A percentile compares a stretch with the other conserved stretches of the same genome.
phyloP scores from a whole-genome alignment of 371 early-diverging fungal species.

The Apophysomyces variabilis region DNA sequence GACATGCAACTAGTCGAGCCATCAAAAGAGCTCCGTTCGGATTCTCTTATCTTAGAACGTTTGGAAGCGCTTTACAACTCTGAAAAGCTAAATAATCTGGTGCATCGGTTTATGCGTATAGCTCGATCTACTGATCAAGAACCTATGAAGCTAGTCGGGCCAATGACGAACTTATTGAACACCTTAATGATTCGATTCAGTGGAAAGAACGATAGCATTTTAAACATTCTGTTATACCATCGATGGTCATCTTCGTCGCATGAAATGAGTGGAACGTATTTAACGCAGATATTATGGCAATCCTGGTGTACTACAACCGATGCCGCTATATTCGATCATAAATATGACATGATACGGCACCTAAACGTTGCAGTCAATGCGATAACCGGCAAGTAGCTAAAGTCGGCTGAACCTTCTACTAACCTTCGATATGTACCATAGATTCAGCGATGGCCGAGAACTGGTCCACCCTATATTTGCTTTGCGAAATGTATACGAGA shows the following conservation, averaged over 20 bases:
- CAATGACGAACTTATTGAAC: constrained; percentile 54
- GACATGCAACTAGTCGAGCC: constrained; percentile 35
- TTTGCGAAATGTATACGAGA: constrained; percentile 78
- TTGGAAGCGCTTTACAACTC: constrained; percentile 52
- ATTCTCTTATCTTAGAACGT: constrained; percentile 50
- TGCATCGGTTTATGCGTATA: constrained; percentile 41
- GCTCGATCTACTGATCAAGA: constrained; percentile 18
- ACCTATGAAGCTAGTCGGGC: constrained; percentile 21
- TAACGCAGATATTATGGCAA: constrained; percentile 38
- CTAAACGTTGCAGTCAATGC: constrained; percentile 9
- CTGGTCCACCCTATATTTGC: constrained; percentile 66
- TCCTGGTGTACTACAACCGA: constrained; percentile 28
- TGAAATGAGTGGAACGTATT: constrained; percentile 12
- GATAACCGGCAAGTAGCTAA: constrained; percentile 20
- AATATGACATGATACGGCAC: constrained; percentile 16
- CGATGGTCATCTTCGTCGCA: constrained; percentile 19
- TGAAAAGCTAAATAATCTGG: constrained; percentile 48
- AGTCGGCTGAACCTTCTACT: neutral
- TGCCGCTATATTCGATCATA: constrained; percentile 24
- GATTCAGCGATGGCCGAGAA: constrained; percentile 34
- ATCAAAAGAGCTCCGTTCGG: constrained; percentile 23
- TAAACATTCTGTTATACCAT: constrained; percentile 59
- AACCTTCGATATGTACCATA: neutral
- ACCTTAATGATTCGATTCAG: constrained; percentile 68
- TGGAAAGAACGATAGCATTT: constrained; percentile 54